phyloP scores from a whole-genome alignment of 78 protist species.

The Chrysochromulina tobinii region DNA sequence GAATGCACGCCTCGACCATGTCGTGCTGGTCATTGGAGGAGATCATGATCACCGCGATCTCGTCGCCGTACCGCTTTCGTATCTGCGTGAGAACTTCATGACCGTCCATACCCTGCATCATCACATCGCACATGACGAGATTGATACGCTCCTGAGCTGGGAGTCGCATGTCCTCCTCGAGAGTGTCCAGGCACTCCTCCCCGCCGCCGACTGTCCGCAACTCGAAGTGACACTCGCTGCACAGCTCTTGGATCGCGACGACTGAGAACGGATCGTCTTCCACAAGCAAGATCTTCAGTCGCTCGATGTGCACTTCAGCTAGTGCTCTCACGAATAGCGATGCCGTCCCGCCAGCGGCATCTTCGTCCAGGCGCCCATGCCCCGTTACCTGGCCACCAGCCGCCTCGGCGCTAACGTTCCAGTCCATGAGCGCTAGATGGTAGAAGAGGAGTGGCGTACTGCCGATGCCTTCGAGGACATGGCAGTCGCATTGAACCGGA shows the following conservation, averaged over 20 bases:
- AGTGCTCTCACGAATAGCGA: too few relatives aligned
- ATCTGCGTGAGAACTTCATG: background rate
- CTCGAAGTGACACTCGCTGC: background rate
- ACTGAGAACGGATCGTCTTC: background rate
- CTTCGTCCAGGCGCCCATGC: too few relatives aligned
- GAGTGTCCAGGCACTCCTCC: background rate
- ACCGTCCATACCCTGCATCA: background rate
- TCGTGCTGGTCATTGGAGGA: background rate
- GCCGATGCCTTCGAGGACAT: too few relatives aligned
- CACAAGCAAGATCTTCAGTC: background rate
- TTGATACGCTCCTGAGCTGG: background rate
- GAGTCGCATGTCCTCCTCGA: background rate
- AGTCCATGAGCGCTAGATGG: too few relatives aligned
- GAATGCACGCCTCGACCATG: background rate
- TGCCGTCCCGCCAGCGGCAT: too few relatives aligned
- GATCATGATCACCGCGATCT: background rate
- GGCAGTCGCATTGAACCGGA: too few relatives aligned
- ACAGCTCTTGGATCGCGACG: background rate
- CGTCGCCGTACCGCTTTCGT: background rate
- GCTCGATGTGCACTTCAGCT: background rate
- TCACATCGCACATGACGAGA: background rate
- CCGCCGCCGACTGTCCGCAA: background rate
- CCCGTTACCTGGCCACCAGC: too few relatives aligned
- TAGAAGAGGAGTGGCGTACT: too few relatives aligned
- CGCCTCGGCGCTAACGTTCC: too few relatives aligned